Conservation (phyloP, 2,329 filamentous ascomycete species). For the Penicillium decumbens region DNA sequence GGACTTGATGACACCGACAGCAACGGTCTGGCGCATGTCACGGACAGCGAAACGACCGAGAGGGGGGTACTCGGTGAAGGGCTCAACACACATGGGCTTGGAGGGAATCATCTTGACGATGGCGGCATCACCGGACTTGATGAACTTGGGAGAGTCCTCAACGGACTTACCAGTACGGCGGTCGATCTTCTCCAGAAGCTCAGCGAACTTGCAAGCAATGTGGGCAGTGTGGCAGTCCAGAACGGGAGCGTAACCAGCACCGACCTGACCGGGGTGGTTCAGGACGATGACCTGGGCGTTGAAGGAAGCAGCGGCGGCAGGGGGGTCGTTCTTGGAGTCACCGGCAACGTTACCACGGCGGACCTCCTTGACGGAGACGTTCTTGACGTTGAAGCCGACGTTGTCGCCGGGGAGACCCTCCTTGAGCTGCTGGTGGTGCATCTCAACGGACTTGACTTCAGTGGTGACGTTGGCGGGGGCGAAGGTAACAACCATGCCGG, state of each 20-base stretch:
- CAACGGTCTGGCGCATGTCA: constrained; percentile 66
- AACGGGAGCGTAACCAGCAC: constrained; percentile 97
- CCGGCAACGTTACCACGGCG: constrained; percentile 99
- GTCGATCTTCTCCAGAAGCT: constrained; percentile 99
- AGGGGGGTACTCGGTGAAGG: constrained; percentile 99
- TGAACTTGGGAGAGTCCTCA: constrained; percentile 93
- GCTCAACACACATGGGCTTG: constrained; percentile 99
- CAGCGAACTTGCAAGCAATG: constrained; percentile 99
- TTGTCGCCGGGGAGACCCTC: constrained; percentile 99
- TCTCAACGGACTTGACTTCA: constrained; percentile 99
- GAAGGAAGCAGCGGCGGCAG: constrained; percentile 84
- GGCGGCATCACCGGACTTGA: constrained; percentile 99
- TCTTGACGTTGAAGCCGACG: constrained; percentile 99
- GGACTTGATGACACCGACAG: constrained; percentile 55
- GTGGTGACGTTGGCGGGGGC: constrained; percentile 98
- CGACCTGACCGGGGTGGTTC: constrained; percentile 99
- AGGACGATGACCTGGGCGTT: constrained; percentile 99
- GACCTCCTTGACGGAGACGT: constrained; percentile 99
- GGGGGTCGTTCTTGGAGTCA: constrained; percentile 99
- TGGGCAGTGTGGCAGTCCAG: constrained; percentile 99
- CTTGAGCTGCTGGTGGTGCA: constrained; percentile 98
- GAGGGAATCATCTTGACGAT: constrained; percentile 99
- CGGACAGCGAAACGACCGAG: constrained; percentile 99
- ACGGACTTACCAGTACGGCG: constrained; percentile 98
- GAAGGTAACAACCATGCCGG: constrained; percentile 85